Base-by-base conservation (phyloP, 2,329 filamentous ascomycete species). In the Stromatinia cepivora region DNA sequence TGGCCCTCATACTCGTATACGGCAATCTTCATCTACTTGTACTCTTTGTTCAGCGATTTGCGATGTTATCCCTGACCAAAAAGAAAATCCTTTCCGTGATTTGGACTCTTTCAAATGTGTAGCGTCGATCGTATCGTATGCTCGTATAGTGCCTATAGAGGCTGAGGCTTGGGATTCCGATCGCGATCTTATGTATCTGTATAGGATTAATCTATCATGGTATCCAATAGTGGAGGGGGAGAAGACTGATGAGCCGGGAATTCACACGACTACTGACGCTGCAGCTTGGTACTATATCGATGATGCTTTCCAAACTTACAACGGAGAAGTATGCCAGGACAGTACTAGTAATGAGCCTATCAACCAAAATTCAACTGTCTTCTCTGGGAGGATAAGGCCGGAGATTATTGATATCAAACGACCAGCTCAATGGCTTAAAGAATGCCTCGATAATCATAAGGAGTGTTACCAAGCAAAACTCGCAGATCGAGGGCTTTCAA, bases 141-240 rank as follows among this genome's bases (percentile, higher is more conserved):
- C 53, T 36, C 53, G 53, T n/a, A 34, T 56, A 36, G 31, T 56
- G 11, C 53, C 53, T 31, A 34, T 56, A 6, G 31, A 56, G 31
- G 4, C 20, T 10, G 34, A 34, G 20, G 53, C 53, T 20, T 56
- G 53, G 53, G 53, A 34, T n/a, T 1, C 31, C 13, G 20, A 56
- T 11, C 34, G 53, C 31, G 53, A 56, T n/a, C 34, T 36, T 22
- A 56, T 56, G 53, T 34, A 56, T 56, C n/a, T 56, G 53, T 56
- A 56, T 36, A 56, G 53, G 3, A 56, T 56, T n/a, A 10, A 31
- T 20, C 15, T 56, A 10, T 34, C 31, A 22, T 56, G 53, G 53
- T 56, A 56, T 36, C 53, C 53, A 11, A 56, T 56, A n/a, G 53
- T 31, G 34, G 20, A 36, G 11, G 31, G 53, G 5, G 53, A 56